Evolutionary conservation across 2,329 filamentous ascomycete species (phyloP), one percentile per base, ranked within the genome.

Genomic region (Aspergillus brunneoviolaceus): DNA sequence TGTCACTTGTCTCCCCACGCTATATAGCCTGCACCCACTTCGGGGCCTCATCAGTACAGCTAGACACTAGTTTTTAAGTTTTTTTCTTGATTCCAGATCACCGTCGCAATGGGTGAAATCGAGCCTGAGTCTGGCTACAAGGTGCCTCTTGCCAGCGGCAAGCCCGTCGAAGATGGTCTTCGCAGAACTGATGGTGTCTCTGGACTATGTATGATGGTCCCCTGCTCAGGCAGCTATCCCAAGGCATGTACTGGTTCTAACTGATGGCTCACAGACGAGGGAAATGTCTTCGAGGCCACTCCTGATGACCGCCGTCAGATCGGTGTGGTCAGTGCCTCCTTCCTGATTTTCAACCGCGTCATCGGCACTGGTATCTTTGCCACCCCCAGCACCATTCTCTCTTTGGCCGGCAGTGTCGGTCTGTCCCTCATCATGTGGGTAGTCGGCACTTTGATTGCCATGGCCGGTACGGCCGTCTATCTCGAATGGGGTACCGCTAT

Each of bases 281-380:
- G 73, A 52, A 71, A 75, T 69, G 67, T 75, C 49, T 75, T 72
- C 33, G 70, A 76, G 29, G 61, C 70, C 2, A 70, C 72, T 2
- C 74, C 74, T 7, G 74, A 76, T 2, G 63, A 70, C 58, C 72
- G 74, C 48, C 74, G 75, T 19, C 73, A 77, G 58, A 77, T 79
- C 54, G 76, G 77, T 49, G 67, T 77, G 7, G 60, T 78, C 60
- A 77, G 72, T 59, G 77, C 77, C n/a, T 68, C 78, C 2, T 77
- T 80, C 58, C 68, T 82, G 49, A 81, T 81, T 58, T 79, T 82
- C 65, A 82, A 81, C 64, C 76, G 80, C 2, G 76, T 80, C 42
- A 76, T 81, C 56, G 81, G 81, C 12, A 80, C 80, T 0, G 81
- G 81, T 45, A 81, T 83, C 59, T 83, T 81, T 64, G 79, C 78